phyloP scores from a whole-genome alignment of 2,329 filamentous ascomycete species.

The Microcyclospora tardicrescens region DNA sequence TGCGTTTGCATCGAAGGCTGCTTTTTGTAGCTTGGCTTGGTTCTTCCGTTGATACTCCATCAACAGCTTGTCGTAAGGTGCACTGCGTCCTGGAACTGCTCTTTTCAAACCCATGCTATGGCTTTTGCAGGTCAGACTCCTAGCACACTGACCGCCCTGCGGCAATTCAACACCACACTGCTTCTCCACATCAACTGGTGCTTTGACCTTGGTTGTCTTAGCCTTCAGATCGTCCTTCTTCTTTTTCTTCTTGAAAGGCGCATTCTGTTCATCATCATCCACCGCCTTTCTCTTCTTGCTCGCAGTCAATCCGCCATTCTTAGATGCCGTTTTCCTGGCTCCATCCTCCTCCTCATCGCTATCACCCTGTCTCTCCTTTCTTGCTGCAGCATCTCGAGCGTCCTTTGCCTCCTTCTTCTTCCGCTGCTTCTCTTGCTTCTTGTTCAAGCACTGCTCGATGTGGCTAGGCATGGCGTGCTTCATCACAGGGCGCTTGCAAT shows the following conservation, averaged over 20 bases:
- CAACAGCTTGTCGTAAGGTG: conserved; percentile 83
- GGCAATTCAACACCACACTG: conserved; percentile 79
- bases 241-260: conserved; percentile 41
- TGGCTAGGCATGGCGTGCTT: conserved; percentile 64
- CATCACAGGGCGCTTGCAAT: conserved; percentile 81
- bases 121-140: conserved; percentile 80
- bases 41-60: conserved; percentile 72
- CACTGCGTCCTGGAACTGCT: conserved; percentile 67
- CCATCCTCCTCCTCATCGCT: conserved; percentile 28
- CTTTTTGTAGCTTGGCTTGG: conserved; percentile 94
- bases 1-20: conserved; percentile 86
- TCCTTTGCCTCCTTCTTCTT: conserved; percentile 53
- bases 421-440: conserved; percentile 57
- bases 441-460: conserved; percentile 68
- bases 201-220: conserved; percentile 71
- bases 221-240: conserved; percentile 51
- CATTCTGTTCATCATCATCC: conserved; percentile 8
- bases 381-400: conserved; percentile 35
- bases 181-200: conserved; percentile 81
- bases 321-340: conserved; percentile 23
- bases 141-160: conserved; percentile 73
- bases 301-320: conserved; percentile 10
- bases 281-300: conserved; percentile 11
- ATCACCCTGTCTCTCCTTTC: conserved; percentile 29
- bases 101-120: conserved; percentile 90